A percentile compares a stretch with the other conserved stretches of the same genome.
phyloP scores from a whole-genome alignment of 1,139 yeast genomes.

The Cylindricascospora bacillispora region DNA sequence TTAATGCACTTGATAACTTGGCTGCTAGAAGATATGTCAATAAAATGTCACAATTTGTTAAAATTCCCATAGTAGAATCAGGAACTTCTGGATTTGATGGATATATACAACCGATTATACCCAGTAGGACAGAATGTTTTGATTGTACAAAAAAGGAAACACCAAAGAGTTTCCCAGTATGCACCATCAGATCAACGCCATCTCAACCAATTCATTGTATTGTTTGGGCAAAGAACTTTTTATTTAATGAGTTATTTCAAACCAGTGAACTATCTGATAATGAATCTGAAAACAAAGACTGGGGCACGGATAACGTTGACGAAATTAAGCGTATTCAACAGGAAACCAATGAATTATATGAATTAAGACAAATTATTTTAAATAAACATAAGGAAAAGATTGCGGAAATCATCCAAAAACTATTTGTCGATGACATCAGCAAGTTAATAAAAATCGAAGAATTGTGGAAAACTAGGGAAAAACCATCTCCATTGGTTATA shows the following conservation, averaged over 20 bases:
- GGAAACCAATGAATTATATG: constrained; percentile 68
- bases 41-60: constrained; percentile 59
- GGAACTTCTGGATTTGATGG: constrained; percentile 96
- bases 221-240: constrained; percentile 92
- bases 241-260: constrained; percentile 73
- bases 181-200: constrained; percentile 94
- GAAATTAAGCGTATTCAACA: constrained; percentile 57
- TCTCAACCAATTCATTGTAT: constrained; percentile 93
- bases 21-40: constrained; percentile 90
- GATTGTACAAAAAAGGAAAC: constrained; percentile 82
- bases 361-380: constrained; percentile 40
- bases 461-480: constrained; percentile 60
- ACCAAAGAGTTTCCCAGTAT: constrained; percentile 86
- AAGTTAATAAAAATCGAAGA: constrained; percentile 59
- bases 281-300: constrained; percentile 30
- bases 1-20: constrained; percentile 86
- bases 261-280: constrained; percentile 26
- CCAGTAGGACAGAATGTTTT: constrained; percentile 79
- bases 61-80: constrained; percentile 73
- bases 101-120: constrained; percentile 82
- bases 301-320: constrained; percentile 48
- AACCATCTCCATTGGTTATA: constrained; percentile 62
- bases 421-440: constrained; percentile 60
- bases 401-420: constrained; percentile 35
- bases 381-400: constrained; percentile 21